These are phyloP conservation scores for Keithomyces neogunnii DNA, from an alignment of 2,329 filamentous ascomycete genomes.

Conservation along the genomic window DNA sequence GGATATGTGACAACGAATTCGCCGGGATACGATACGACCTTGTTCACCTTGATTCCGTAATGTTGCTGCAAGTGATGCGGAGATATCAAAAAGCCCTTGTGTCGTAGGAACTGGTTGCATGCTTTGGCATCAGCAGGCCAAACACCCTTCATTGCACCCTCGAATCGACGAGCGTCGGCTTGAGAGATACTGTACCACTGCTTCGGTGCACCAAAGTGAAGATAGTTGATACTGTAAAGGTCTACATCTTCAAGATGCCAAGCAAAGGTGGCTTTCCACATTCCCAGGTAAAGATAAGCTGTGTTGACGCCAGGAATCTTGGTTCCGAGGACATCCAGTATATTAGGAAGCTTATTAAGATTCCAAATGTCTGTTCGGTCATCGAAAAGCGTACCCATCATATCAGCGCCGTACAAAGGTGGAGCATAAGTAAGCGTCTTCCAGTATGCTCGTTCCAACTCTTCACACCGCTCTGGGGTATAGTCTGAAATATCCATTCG, in stretches of 20 bases:
- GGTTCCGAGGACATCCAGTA: slow-evolving; percentile 87
- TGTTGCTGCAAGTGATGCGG: slow-evolving; percentile 78
- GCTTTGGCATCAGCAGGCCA: slow-evolving; percentile 95
- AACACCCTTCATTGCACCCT: slow-evolving; percentile 88
- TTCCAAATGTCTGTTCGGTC: slow-evolving; percentile 84
- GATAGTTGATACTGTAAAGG: slow-evolving; percentile 98
- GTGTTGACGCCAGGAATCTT: slow-evolving; percentile 98
- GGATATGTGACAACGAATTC: slow-evolving; percentile 98
- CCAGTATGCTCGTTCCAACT: slow-evolving; percentile 93
- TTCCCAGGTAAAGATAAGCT: slow-evolving; percentile 92
- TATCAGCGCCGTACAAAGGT: slow-evolving; percentile 91
- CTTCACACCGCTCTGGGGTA: slow-evolving; percentile 83
- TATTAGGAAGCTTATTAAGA: slow-evolving; percentile 84
- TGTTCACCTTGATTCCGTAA: slow-evolving; percentile 94
- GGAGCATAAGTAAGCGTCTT: slow-evolving; percentile 92
- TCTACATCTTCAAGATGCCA: slow-evolving; percentile 99
- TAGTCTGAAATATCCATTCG: slow-evolving; percentile 81
- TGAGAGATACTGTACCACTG: slow-evolving; percentile 99
- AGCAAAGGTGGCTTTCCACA: slow-evolving; percentile 99
- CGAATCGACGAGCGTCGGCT: slow-evolving; percentile 84
- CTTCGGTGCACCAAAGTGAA: slow-evolving; percentile 96
- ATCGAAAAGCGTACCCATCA: slow-evolving; percentile 90
- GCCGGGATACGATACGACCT: slow-evolving; percentile 87
- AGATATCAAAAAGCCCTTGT: slow-evolving; percentile 96
- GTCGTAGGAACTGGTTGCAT: slow-evolving; percentile 89